Evolutionary conservation across 176 grass and related monocot species (phyloP).

Genomic region (Oryza australiensis): DNA sequence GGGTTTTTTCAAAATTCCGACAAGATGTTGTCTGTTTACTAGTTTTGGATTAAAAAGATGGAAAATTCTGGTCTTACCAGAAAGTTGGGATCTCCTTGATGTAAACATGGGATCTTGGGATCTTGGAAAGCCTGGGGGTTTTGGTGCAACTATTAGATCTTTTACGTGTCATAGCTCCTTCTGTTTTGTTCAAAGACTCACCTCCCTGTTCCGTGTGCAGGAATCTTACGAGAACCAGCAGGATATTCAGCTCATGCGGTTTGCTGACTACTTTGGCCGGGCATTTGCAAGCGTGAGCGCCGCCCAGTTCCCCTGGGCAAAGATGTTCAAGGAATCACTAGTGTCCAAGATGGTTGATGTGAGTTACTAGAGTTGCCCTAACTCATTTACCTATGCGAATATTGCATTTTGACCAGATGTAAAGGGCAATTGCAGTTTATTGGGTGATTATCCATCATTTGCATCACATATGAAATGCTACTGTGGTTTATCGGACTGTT

Average conservation of each 20-base stretch:
- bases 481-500: not conserved
- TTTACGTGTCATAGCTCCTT: slow-evolving; percentile 11
- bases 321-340: slow-evolving; percentile 93
- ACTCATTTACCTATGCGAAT: not conserved
- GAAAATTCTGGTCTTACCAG: slow-evolving; percentile 28
- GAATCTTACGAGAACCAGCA: slow-evolving; percentile 78
- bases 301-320: slow-evolving; percentile 83
- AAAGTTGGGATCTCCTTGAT: slow-evolving; percentile 32
- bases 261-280: slow-evolving; percentile 91
- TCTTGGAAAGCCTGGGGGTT: slow-evolving; percentile 20
- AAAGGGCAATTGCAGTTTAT: not conserved
- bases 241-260: slow-evolving; percentile 96
- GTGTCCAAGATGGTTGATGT: slow-evolving; percentile 87
- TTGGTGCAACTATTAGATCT: slow-evolving; percentile 32
- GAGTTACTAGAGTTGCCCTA: slow-evolving; percentile 18
- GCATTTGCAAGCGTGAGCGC: slow-evolving; percentile 70
- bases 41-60: not conserved
- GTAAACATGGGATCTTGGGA: slow-evolving; percentile 40
- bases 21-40: not conserved
- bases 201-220: slow-evolving; percentile 40
- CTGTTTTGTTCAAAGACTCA: slow-evolving; percentile 1
- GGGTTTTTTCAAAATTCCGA: not conserved
- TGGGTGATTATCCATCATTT: not conserved
- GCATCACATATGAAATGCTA: not conserved
- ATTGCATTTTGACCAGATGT: slow-evolving; percentile 6